phyloP scores from a whole-genome alignment of 768 basidiomycete species.

The Tephrocybe sp. region DNA sequence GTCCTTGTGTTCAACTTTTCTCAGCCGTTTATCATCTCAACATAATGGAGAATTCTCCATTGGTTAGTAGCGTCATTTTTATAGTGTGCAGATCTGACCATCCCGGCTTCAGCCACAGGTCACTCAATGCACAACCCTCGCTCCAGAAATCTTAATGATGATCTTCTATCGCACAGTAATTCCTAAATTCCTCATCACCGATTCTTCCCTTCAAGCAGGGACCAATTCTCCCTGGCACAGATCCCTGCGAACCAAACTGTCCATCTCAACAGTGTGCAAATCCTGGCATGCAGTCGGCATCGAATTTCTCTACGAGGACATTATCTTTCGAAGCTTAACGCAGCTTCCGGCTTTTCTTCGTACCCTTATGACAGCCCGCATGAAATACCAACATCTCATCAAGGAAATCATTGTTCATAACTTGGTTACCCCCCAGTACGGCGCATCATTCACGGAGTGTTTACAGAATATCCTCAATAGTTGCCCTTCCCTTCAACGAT shows the following conservation, averaged over 20 bases:
- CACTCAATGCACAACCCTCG: neutral
- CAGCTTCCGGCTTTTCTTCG: conserved; percentile 3
- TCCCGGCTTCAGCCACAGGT: too few species aligned
- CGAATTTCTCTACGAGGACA: neutral
- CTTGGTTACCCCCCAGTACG: neutral
- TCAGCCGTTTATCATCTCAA: too few species aligned
- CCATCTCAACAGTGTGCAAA: neutral
- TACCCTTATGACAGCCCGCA: neutral
- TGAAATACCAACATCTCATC: neutral
- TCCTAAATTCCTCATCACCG: neutral
- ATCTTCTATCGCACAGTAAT: neutral
- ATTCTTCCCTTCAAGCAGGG: neutral
- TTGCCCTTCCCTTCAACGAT: neutral
- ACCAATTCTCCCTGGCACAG: neutral
- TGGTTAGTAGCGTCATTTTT: too few species aligned
- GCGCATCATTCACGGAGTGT: neutral
- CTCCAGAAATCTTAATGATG: neutral
- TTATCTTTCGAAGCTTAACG: neutral
- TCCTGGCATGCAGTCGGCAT: neutral
- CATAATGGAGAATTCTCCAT: too few species aligned
- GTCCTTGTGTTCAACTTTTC: too few species aligned
- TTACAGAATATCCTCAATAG: neutral
- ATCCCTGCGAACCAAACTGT: neutral
- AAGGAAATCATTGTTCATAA: neutral
- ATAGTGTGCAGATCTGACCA: too few species aligned